phyloP scores from a whole-genome alignment of 2,329 filamentous ascomycete genomes.

The Fusarium pseudoanthophilum region DNA sequence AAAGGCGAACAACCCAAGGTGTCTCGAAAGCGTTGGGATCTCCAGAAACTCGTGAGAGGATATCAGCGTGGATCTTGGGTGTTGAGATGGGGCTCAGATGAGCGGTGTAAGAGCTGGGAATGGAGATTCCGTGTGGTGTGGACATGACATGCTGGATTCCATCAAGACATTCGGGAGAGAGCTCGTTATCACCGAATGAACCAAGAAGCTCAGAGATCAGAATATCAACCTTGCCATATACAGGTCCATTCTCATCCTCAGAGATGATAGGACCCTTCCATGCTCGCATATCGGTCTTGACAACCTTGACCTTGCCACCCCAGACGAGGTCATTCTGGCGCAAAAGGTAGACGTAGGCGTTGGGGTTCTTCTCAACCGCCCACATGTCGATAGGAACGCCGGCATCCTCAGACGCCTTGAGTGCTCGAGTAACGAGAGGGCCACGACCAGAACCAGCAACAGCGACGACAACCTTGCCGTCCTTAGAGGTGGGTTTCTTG shows the following conservation, averaged over 20 bases:
- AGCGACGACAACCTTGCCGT: slow-evolving; percentile 82
- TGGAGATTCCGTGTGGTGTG: slow-evolving; percentile 85
- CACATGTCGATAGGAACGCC: slow-evolving; percentile 85
- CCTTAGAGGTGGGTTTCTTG: slow-evolving; percentile 76
- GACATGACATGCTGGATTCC: slow-evolving; percentile 92
- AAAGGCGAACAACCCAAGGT: slow-evolving; percentile 94
- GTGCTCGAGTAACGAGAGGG: slow-evolving; percentile 86
- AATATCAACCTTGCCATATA: slow-evolving; percentile 82
- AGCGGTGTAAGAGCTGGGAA: slow-evolving; percentile 92
- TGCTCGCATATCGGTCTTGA: slow-evolving; percentile 96
- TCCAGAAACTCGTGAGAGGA: slow-evolving; percentile 68
- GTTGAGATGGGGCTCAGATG: slow-evolving; percentile 92
- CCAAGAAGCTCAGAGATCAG: slow-evolving; percentile 93
- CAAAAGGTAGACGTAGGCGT: slow-evolving; percentile 92
- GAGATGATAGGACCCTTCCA: slow-evolving; percentile 83
- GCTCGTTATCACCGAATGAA: slow-evolving; percentile 96
- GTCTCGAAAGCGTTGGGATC: slow-evolving; percentile 85
- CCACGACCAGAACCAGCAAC: slow-evolving; percentile 95
- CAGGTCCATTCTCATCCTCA: slow-evolving; percentile 56
- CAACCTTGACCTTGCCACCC: slow-evolving; percentile 81
- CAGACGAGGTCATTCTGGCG: slow-evolving; percentile 86
- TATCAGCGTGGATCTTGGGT: slow-evolving; percentile 85
- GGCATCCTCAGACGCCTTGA: slow-evolving; percentile 81
- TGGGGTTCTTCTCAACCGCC: slow-evolving; percentile 98
- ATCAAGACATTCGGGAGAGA: slow-evolving; percentile 95